These are phyloP conservation scores for Helicocarpus griseus DNA, from an alignment of 2,329 filamentous ascomycete genomes.

Conservation along the genomic window DNA sequence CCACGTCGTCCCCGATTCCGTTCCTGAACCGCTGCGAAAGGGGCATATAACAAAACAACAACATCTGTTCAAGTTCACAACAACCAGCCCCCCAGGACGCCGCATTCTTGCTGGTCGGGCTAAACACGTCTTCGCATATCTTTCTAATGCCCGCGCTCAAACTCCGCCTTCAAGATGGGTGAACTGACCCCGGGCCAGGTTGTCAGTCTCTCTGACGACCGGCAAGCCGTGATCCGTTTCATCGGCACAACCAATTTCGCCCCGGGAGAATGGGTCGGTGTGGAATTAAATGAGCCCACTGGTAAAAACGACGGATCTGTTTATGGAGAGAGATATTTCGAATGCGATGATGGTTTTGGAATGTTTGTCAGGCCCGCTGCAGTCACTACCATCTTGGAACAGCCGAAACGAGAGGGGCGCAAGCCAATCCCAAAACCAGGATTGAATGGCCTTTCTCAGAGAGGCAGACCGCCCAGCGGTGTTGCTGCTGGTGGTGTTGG, in stretches of 20 bases:
- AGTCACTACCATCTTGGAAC: slow-evolving; percentile 45
- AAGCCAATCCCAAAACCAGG: slow-evolving; percentile 18
- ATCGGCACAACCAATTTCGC: slow-evolving; percentile 72
- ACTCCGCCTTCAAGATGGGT: slow-evolving; percentile 19
- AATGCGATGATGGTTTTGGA: slow-evolving; percentile 59
- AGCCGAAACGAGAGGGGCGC: slow-evolving; percentile 17
- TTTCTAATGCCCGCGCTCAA: background rate
- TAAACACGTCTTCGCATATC: too few species aligned
- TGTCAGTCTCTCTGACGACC: slow-evolving; percentile 69
- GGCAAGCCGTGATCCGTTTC: slow-evolving; percentile 69
- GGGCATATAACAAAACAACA: background rate
- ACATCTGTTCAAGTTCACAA: background rate
- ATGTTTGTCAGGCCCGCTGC: slow-evolving; percentile 78
- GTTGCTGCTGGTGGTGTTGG: slow-evolving; percentile 24
- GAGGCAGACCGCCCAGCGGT: slow-evolving; percentile 34
- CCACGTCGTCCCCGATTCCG: background rate
- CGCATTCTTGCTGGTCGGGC: background rate
- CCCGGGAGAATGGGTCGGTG: slow-evolving; percentile 74
- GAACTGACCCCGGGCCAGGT: slow-evolving; percentile 53
- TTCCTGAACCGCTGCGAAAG: background rate
- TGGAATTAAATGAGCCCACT: slow-evolving; percentile 70
- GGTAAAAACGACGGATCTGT: slow-evolving; percentile 95
- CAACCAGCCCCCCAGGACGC: background rate
- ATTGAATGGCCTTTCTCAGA: slow-evolving; percentile 19
- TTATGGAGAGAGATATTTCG: slow-evolving; percentile 78